Base-by-base conservation (phyloP, 106 monocot genomes). In the Phalaenopsis aphrodite region DNA sequence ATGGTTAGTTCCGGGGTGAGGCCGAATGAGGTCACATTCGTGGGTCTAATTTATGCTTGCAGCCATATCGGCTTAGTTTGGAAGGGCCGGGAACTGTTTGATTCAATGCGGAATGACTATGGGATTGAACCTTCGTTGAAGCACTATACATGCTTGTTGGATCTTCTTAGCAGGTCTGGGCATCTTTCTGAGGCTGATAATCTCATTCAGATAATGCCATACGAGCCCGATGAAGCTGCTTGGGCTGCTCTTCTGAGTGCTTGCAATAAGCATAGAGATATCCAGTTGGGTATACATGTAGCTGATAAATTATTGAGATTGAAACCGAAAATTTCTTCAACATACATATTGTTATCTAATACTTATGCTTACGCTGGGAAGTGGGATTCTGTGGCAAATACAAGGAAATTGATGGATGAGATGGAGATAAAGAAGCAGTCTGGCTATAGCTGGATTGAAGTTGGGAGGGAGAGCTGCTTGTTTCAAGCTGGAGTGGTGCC, bases 1-100 rank as follows among this genome's bases (percentile, higher is more conserved):
- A 98, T 98, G 97, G 75, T 87, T 72, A 24, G 21, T 30, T 80
- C 66, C 0, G 84, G 88, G 58, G 81, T 85, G 47, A 87, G 68
- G 75, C 97, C 97, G 1, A 98, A 98, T 64, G 92, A 89, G 81
- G 92, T 88, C 55, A 98, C 98, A 15, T 98, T 98, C 69, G 79
- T 89, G 0, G 94, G 90, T 10, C 55, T 98, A 77, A 72, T 98
- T 5, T 87, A 94, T 61, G 94, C 94, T 42, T 98, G 98, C 55
- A 92, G 98, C 72, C 98, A 98, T 83, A 86, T 83, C 0, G 92
- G 94, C 42, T 75, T 94, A 55, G 92, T 98, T 78, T 82, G 84
- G 42, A 88, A 85, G 56, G 94, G 98, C 0, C 82, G 88, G 6
- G 65, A 82, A 17, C 78, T 98, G 30, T 94, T 98, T 37, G 58